Base-by-base conservation (phyloP, 2,329 filamentous ascomycete species). In the Alternaria conjuncta region DNA sequence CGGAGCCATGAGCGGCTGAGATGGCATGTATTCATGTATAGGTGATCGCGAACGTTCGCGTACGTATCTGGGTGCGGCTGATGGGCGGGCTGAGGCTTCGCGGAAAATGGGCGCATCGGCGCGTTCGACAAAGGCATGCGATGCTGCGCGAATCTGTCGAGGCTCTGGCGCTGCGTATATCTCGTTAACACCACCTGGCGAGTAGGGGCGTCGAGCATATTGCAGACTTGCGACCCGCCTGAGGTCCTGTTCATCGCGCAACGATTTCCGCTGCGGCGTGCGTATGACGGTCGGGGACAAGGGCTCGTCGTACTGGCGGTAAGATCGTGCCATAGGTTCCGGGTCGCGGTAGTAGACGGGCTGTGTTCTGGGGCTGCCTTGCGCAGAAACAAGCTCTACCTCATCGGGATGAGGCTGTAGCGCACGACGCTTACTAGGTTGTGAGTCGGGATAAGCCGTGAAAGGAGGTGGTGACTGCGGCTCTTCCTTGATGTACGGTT, bases 381-480 rank as follows among this genome's bases (percentile, higher is more conserved):
- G 75, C 67, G 81, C 76, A 11, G 79, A 77, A 18, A 79, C 67
- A 11, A 81, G 68, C 66, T 84, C 82, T 44, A 80, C 70, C 56
- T 83, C 78, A 18, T 74, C 72, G 9, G 76, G 70, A 36, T 74
- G 45, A 23, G 78, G 73, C 47, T 81, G 77, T 15, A 80, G 72
- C 49, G 79, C 78, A 59, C 82, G 75, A 36, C 80, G 80, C 57
- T 80, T 80, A 54, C 80, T 78, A 7, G 78, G 72, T 45, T 79
- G 79, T 26, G 75, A 51, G 54, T 82, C 79, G 41, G 79, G 64
- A 45, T 80, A 67, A 20, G 71, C 70, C 13, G 82, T 78, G 63
- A 89, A 86, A 2, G 86, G 85, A 45, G 86, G 86, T 20, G 88
- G 88, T 12, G 88, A 90, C 18, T 88, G 79, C 8, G 88, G 87